A percentile compares a stretch with the other conserved stretches of the same genome.
phyloP scores from a whole-genome alignment of 164 flowering plant genomes.

The Nymphaea colorata region DNA sequence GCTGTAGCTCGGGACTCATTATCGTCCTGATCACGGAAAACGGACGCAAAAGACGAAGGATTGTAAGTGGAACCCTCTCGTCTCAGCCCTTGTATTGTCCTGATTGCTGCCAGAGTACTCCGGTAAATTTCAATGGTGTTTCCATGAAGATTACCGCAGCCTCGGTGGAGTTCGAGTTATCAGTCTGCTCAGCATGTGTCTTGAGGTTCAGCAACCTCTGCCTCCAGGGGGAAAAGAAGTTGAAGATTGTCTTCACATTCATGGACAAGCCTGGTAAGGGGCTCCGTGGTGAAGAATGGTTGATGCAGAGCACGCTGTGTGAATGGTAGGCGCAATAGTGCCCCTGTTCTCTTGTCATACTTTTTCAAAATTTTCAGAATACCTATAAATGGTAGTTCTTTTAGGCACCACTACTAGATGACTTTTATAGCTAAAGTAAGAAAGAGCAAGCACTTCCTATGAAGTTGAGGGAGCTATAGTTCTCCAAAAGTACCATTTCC shows the following conservation, averaged over 20 bases:
- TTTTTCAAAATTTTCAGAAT: slow-evolving; percentile 76
- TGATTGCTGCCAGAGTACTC: slow-evolving; percentile 71
- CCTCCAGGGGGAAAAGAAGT: slow-evolving; percentile 53
- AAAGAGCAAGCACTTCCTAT: slow-evolving; percentile 34
- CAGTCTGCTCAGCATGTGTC: slow-evolving; percentile 3
- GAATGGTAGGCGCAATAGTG: slow-evolving; percentile 52
- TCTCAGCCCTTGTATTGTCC: slow-evolving; percentile 52
- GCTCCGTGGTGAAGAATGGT: slow-evolving; percentile 77
- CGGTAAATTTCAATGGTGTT: slow-evolving; percentile 41
- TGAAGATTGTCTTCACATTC: slow-evolving; percentile 79
- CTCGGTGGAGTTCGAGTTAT: background rate
- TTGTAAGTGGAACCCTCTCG: slow-evolving; percentile 70
- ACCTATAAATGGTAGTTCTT: slow-evolving; percentile 20
- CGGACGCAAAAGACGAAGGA: slow-evolving; percentile 51
- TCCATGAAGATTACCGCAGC: slow-evolving; percentile 18
- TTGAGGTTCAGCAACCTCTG: slow-evolving; percentile 57
- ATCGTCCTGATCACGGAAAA: slow-evolving; percentile 32
- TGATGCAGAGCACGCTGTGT: slow-evolving; percentile 58
- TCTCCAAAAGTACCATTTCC: slow-evolving; percentile 83
- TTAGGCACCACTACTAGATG: background rate
- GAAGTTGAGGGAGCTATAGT: slow-evolving; percentile 81
- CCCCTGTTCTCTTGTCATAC: slow-evolving; percentile 86
- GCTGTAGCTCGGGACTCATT: slow-evolving; percentile 47
- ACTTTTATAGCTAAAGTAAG: background rate
- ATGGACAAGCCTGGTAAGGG: slow-evolving; percentile 58